Evolutionary conservation across 306 rosid genomes (phyloP).

Genomic region (Calophaca sinica): DNA sequence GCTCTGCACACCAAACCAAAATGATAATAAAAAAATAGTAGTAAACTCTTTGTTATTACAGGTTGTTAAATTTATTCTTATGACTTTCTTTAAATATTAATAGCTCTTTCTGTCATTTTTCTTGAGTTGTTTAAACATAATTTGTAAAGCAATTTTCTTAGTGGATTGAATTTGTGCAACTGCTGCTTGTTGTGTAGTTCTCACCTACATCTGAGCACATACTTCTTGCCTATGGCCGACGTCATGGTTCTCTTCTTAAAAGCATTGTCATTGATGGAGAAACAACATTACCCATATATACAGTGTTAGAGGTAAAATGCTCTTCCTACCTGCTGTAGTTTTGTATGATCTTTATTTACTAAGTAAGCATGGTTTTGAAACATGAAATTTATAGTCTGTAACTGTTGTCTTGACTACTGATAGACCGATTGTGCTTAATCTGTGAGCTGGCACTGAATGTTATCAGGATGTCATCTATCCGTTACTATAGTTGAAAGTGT

Average conservation of each 20-base stretch:
- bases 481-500: conserved; percentile 33
- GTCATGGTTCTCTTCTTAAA: conserved; percentile 67
- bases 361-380: conserved; percentile 6
- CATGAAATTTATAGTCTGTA: conserved; percentile 18
- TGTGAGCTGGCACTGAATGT: conserved; percentile 17
- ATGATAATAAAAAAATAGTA: background rate
- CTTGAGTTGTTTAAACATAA: conserved; percentile 16
- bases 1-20: background rate
- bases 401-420: conserved; percentile 31
- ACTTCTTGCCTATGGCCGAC: conserved; percentile 74
- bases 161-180: conserved; percentile 43
- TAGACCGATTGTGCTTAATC: conserved; percentile 16
- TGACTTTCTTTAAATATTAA: conserved; percentile 25
- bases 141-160: background rate
- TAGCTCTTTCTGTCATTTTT: conserved; percentile 16
- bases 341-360: conserved; percentile 16
- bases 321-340: conserved; percentile 6
- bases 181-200: conserved; percentile 53
- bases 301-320: conserved; percentile 87
- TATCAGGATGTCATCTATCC: conserved; percentile 17
- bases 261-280: conserved; percentile 94
- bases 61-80: conserved; percentile 15
- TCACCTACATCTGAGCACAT: conserved; percentile 70
- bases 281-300: conserved; percentile 91
- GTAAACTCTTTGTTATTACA: background rate